Conservation (phyloP, 2,329 filamentous ascomycete genomes). For the Trichoderma sp. region DNA sequence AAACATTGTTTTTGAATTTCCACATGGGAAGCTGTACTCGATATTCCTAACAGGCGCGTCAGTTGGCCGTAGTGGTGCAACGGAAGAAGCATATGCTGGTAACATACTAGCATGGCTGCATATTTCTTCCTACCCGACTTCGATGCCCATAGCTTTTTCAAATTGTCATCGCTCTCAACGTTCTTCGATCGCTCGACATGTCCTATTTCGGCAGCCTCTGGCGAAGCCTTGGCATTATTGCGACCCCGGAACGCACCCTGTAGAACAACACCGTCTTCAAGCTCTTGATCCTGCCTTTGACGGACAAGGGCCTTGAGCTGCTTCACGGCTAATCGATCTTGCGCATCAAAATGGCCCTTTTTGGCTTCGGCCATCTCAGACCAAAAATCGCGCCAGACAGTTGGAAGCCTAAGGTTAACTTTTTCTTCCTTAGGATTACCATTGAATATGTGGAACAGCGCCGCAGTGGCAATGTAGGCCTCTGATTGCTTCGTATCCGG, state of each 20-base stretch:
- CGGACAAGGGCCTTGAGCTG: conserved; percentile 69
- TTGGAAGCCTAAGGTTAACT: conserved; percentile 72
- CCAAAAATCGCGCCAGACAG: conserved; percentile 83
- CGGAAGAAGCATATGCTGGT: not conserved
- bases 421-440: conserved; percentile 83
- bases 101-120: conserved; percentile 70
- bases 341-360: conserved; percentile 66
- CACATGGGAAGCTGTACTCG: conserved; percentile 88
- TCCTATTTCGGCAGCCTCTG: conserved; percentile 50
- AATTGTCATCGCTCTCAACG: conserved; percentile 44
- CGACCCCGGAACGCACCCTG: conserved; percentile 72
- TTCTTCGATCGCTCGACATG: conserved; percentile 45
- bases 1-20: conserved; percentile 74
- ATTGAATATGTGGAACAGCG: conserved; percentile 77
- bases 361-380: conserved; percentile 70
- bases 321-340: conserved; percentile 67
- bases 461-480: conserved; percentile 76
- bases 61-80: not conserved
- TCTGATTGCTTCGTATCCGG: conserved; percentile 80
- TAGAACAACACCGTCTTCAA: conserved; percentile 72
- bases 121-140: conserved; percentile 61
- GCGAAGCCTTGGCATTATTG: conserved; percentile 44
- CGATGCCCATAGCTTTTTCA: conserved; percentile 58
- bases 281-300: conserved; percentile 64
- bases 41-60: conserved; percentile 41